Evolutionary conservation across 768 basidiomycete species (phyloP), one percentile per base, ranked within the genome.

Genomic region (Calocera cornea): DNA sequence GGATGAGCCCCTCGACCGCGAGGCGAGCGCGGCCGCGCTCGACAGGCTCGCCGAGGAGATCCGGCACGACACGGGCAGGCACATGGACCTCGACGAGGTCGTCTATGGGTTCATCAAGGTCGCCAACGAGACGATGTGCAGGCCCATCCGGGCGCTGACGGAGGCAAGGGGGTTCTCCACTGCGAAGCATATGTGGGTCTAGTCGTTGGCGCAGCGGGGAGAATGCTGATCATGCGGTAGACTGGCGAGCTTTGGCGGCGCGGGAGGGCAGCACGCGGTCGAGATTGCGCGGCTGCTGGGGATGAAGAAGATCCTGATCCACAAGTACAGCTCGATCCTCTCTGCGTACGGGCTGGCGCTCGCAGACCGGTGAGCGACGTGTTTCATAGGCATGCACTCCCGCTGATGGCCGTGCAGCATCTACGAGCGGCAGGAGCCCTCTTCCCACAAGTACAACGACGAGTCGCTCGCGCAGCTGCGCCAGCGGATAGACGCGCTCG

Each of bases 91-190:
- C 34, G 91, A 95, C 72, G 92, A 95, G 75, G 86, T 95, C 41
- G 88, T 93, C 11, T 94, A 90, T 70, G 95, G 91, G 2, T 97
- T 94, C 76, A 88, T 97, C 78, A 92, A 94, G 73, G 93, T 95
- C 11, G 94, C 94, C 10, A 97, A 97, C 72, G 95, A 97, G 79
- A 94, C 92, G 0, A 97, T 97, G 94, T 89, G 87, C 70, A 80
- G 95, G 60, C 95, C 95, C 8, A 95, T 97, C 67, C 86, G 95
- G 1, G 86, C 92, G 1, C 76, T 95, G 70, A 97, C 94, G 0
- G 94, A 97, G 75, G 91, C 92, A 1, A 80, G 90, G 49, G 94
- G 94, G 29, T 84, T 91, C 75, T 87, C 90, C 1, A 89, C 89
- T 0, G 82, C 85, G 0, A 86, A 86, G 71, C 94, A 97, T 73